Evolutionary conservation across 2,329 filamentous ascomycete genomes (phyloP), one percentile per base, ranked within the genome.

Genomic region (Cordyceps farinosa): DNA sequence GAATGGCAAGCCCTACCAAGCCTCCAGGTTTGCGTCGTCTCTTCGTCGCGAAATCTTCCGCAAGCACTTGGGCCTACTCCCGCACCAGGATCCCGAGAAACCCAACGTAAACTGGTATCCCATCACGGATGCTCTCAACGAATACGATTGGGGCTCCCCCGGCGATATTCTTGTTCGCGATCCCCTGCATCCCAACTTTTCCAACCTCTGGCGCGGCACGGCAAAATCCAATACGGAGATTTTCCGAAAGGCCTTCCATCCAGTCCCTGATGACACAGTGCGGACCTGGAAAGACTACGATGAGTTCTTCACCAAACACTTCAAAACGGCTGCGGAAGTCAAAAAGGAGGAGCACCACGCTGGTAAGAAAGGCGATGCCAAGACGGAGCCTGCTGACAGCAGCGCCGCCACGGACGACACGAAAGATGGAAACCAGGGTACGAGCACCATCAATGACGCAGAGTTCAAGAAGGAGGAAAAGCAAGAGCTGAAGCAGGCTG

Each of bases 1-100:
- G 90, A 83, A 88, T 66, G 90, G 91, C 3, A 79, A 82, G 29
- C 86, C 86, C 0, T 96, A 84, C 78, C 83, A 81, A 38, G 94
- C 91, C 8, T 88, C 87, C 9, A 83, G 84, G 63, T 93, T 94
- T 71, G 92, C 92, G 1, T 80, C 91, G 5, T 91, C 89, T 1
- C 87, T 97, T 11, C 90, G 94, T 29, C 86, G 93, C 42, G 87
- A 92, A 73, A 85, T 97, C 66, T 97, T 91, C 86, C 87, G 93
- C 68, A 96, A 97, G 78, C 94, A 97, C 73, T 84, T 97, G 1
- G 94, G 94, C 50, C 82, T 97, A 9, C 81, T 97, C 10, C 88
- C 89, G 0, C 82, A 91, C 9, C 91, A 97, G 74, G 79, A 81
- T 40, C 86, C 88, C 69, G 90, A 89, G 65, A 78, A 76, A 3